These are phyloP conservation scores for Discostella stelligera DNA, from an alignment of 352 stramenopile genomes.

Conservation along the genomic window DNA sequence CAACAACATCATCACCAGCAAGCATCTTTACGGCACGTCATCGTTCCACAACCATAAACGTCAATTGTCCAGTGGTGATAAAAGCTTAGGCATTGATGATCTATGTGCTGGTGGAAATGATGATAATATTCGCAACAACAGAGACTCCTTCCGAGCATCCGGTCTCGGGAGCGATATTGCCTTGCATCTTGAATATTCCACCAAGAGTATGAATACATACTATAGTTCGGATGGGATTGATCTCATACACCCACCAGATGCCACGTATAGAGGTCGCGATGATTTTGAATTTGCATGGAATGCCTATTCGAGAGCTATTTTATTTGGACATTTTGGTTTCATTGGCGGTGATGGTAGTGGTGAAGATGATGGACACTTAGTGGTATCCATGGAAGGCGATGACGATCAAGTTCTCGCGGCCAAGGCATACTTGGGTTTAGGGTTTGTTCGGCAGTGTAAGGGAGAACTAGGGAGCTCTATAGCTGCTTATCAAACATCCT, in stretches of 20 bases:
- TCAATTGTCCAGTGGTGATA: conserved; percentile 10
- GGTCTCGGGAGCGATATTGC: conserved; percentile 35
- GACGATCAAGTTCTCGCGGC: conserved; percentile 47
- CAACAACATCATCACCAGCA: not conserved
- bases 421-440: conserved; percentile 54
- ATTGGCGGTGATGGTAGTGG: conserved; percentile 1
- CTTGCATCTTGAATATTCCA: conserved; percentile 37
- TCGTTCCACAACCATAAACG: not conserved
- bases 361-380: not conserved
- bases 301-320: conserved; percentile 40
- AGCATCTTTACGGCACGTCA: not conserved
- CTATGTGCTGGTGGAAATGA: conserved; percentile 4
- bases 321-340: conserved; percentile 49
- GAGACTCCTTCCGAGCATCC: conserved; percentile 23
- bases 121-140: not conserved
- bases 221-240: conserved; percentile 44
- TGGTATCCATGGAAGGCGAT: conserved; percentile 12
- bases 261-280: conserved; percentile 20
- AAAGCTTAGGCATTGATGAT: conserved; percentile 32
- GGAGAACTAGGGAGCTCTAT: conserved; percentile 51
- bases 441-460: conserved; percentile 46
- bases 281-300: conserved; percentile 61
- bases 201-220: conserved; percentile 22
- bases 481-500: conserved; percentile 46
- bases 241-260: conserved; percentile 26